phyloP scores from a whole-genome alignment of 441 rosid species.

The Sinapis alba region DNA sequence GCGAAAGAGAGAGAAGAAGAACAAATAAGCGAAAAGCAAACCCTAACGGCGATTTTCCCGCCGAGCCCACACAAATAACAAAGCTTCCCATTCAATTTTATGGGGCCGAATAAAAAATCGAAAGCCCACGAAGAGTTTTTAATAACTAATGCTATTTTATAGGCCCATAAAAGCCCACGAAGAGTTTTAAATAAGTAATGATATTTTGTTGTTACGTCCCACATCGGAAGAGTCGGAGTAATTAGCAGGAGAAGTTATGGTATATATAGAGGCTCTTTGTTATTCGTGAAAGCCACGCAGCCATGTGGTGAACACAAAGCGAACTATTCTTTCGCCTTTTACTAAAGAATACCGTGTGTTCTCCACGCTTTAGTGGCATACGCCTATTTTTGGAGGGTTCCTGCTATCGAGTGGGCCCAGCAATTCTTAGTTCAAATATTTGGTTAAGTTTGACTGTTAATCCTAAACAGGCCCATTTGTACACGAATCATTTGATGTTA shows the following conservation, averaged over 20 bases:
- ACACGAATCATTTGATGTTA: too few relatives aligned
- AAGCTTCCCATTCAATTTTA: not conserved
- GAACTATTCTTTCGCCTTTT: conserved; percentile 79
- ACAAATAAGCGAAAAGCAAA: conserved; percentile 1
- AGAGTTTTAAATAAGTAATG: not conserved
- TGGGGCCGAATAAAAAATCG: not conserved
- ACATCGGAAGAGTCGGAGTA: conserved; percentile 14
- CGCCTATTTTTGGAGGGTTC: conserved; percentile 39
- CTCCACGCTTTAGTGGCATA: conserved; percentile 26
- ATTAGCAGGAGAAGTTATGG: not conserved
- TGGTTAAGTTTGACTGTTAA: not conserved
- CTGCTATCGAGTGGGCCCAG: conserved; percentile 9
- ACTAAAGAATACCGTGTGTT: conserved; percentile 76
- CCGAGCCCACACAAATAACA: conserved; percentile 7
- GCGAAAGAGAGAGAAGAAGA: not conserved
- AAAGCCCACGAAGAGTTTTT: too few relatives aligned
- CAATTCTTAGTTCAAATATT: not conserved
- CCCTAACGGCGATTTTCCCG: conserved; percentile 29
- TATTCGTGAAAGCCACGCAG: conserved; percentile 21
- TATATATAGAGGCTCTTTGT: not conserved
- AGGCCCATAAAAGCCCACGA: not conserved
- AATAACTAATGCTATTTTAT: too few relatives aligned
- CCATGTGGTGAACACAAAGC: conserved; percentile 63
- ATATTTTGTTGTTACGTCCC: not conserved
- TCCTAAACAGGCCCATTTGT: not conserved